Base-by-base conservation (phyloP, 257 asterid genomes). In the Thymus mandschuricus region DNA sequence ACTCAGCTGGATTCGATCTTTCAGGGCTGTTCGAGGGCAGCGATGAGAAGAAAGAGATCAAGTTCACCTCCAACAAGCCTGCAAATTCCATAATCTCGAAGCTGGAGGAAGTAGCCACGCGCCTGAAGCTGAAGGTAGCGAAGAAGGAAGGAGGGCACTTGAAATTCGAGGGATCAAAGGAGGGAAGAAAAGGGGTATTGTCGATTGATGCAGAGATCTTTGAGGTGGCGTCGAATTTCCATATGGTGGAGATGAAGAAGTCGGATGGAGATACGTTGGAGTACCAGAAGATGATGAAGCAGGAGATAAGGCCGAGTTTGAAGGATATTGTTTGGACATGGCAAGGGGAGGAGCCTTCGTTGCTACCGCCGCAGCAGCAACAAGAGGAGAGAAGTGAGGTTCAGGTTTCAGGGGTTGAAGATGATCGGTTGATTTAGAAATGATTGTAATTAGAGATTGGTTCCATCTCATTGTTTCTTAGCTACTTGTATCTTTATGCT, bases 281-380 rank as follows among this genome's bases (percentile, higher is more conserved):
- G 65, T 90, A 89, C 73, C 86, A 70, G 71, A 87, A 82, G 85
- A 64, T 84, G 81, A 80, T 92, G 88, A 80, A 85, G 75, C 60
- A 76, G 75, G 89, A 80, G 6, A 58, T 88, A 46, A 79, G 91
- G 77, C 96, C 96, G 21, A 83, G 81, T 2, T 51, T 92, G 72
- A 67, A 85, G 62, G 97, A 90, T 75, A 82, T 88, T 58, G 88
- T 90, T 33, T 90, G 97, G 96, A 69, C 92, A 52, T 88, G 92
- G 96, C 94, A 86, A 78, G 89, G 88, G 21, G 86, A 80, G 11
- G 81, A 79, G 58, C 79, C 76, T 29, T 79, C 40, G 9, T 44
- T 44, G 6, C 2, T 44, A 13, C 21, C 63, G 3, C 15, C 67
- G 2, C 57, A 15, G 71, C 77, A 41, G 67, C 81, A 69, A 9